A percentile compares a stretch with the other conserved stretches of the same genome.
phyloP scores from a whole-genome alignment of 2,329 filamentous ascomycete species.

The Madurella mycetomatis region DNA sequence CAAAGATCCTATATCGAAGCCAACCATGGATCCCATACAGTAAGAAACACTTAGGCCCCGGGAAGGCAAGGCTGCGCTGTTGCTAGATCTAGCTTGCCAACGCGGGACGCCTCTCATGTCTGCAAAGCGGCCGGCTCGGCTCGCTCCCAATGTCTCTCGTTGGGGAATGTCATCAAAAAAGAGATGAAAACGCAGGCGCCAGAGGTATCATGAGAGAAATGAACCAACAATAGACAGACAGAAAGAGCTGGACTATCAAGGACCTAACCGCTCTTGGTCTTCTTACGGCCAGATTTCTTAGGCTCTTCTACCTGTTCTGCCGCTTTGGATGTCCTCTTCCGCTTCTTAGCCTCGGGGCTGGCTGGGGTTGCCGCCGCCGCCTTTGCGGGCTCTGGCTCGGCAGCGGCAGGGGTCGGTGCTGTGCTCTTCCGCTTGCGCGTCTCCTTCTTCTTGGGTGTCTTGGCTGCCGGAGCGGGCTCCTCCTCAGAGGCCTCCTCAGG shows the following conservation, averaged over 20 bases:
- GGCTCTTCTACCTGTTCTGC: slow-evolving; percentile 52
- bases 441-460: slow-evolving; percentile 55
- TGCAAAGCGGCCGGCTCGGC: neutral
- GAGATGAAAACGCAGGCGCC: slow-evolving; percentile 15
- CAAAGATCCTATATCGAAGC: neutral
- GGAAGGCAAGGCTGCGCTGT: too few relatives aligned
- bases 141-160: slow-evolving; percentile 4
- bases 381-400: slow-evolving; percentile 39
- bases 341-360: slow-evolving; percentile 58
- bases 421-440: slow-evolving; percentile 53
- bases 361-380: slow-evolving; percentile 39
- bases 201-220: slow-evolving; percentile 30
- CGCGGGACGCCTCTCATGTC: neutral
- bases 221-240: slow-evolving; percentile 27
- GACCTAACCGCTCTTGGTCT: slow-evolving; percentile 42
- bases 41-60: neutral
- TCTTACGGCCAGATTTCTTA: slow-evolving; percentile 58
- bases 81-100: too few relatives aligned
- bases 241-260: slow-evolving; percentile 25
- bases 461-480: slow-evolving; percentile 39
- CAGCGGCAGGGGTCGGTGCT: slow-evolving; percentile 39
- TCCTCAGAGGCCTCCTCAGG: slow-evolving; percentile 38
- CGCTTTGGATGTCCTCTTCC: slow-evolving; percentile 55
- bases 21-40: neutral
- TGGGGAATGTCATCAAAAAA: slow-evolving; percentile 17